phyloP scores from a whole-genome alignment of 495 filamentous ascomycete genomes.

The Aspergillus haitiensis region DNA sequence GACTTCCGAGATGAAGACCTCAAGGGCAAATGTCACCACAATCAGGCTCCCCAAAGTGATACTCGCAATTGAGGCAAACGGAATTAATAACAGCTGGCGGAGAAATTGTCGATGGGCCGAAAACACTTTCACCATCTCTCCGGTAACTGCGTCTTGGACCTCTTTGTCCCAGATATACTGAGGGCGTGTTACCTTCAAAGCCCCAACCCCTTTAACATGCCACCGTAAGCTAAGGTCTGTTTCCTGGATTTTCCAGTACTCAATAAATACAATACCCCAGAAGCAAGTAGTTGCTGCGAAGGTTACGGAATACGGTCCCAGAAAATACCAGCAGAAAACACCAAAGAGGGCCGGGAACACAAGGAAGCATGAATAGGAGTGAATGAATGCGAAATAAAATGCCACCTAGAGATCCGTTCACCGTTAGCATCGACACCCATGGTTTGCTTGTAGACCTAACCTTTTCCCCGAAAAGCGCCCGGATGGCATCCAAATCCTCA shows the following conservation, averaged over 20 bases:
- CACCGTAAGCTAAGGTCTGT: slow-evolving; percentile 86
- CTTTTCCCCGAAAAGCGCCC: slow-evolving; percentile 85
- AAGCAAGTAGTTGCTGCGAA: slow-evolving; percentile 76
- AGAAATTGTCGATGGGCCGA: slow-evolving; percentile 71
- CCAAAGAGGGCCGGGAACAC: slow-evolving; percentile 78
- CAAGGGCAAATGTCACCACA: slow-evolving; percentile 78
- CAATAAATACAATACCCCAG: slow-evolving; percentile 87
- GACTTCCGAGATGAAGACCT: slow-evolving; percentile 91
- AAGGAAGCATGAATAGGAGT: slow-evolving; percentile 86
- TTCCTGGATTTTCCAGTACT: slow-evolving; percentile 96
- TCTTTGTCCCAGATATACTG: slow-evolving; percentile 79
- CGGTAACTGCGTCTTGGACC: slow-evolving; percentile 75
- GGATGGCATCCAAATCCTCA: slow-evolving; percentile 76
- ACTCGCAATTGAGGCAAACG: slow-evolving; percentile 78
- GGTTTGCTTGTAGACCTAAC: slow-evolving; percentile 33
- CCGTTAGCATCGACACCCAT: slow-evolving; percentile 3
- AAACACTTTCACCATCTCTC: slow-evolving; percentile 73
- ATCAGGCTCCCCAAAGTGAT: slow-evolving; percentile 75
- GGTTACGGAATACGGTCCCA: slow-evolving; percentile 77
- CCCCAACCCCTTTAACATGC: slow-evolving; percentile 81
- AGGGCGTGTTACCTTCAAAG: slow-evolving; percentile 72
- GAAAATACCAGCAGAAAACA: slow-evolving; percentile 68
- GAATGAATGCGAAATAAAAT: slow-evolving; percentile 94
- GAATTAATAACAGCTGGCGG: slow-evolving; percentile 78
- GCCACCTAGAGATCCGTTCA: slow-evolving; percentile 55